Base-by-base conservation (phyloP, 768 basidiomycete genomes). In the Gelatoporia subvermispora region DNA sequence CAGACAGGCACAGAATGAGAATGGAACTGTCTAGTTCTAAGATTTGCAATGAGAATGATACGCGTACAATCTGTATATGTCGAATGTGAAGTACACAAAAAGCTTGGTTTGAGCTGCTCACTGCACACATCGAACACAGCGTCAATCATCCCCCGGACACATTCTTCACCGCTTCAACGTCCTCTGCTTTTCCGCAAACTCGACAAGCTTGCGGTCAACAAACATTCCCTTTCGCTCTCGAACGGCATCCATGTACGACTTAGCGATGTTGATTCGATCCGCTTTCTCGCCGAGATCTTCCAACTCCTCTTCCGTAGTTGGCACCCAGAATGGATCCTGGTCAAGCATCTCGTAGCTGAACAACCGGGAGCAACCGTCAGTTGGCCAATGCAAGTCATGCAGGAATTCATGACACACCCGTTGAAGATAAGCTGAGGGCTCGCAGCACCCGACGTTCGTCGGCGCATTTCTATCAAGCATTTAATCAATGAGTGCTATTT, bases 211-310 rank as follows among this genome's bases (percentile, higher is more conserved):
- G 55, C 83, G 74, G 67, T 97, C 93, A 7, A 96, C 88, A 65
- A 94, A 95, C 81, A 98, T 78, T 4, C 96, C 96, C 61, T 98
- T 98, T 22, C 95, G 75, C 57, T 85, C 87, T 57, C 95, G 77
- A 24, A 97, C 95, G 0, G 67, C 74, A 56, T 98, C 93, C 83
- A 96, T 86, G 57, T 97, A 98, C 16, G 71, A 78, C 60, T 93
- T 93, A 0, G 95, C 96, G n/a, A 97, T 71, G 66, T 99, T 99
- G 10, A 81, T 78, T 44, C 90, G 74, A 63, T 98, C 96, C 0
- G 95, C 85, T 65, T 98, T 97, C 65, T 95, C 93, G 40, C 96
- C 96, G 9, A 99, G 72, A 64, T 98, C 95, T 64, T 98, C 95
- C 35, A 98, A 72, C 55, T 98, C 95, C 62, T 96, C 94, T 59